Percentiles rank a stretch among this genome's conserved stretches.
Evolutionary conservation across 2,329 filamentous ascomycete genomes (phyloP).

Genomic region (Celoporthe dispersa): DNA sequence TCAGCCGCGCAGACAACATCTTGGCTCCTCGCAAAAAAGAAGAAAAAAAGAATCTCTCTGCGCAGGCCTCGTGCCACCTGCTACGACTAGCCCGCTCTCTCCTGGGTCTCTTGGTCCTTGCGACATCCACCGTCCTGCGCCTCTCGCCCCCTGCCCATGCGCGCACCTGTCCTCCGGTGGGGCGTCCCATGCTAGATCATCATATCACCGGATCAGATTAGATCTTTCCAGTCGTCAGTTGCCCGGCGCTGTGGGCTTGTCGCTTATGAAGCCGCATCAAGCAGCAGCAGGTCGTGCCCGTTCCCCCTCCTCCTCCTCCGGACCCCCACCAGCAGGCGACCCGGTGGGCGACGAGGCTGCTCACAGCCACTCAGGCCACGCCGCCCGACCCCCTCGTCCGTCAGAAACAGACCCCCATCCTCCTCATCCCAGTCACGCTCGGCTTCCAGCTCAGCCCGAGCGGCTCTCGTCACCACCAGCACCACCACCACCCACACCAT

Average conservation of each 20-base stretch:
- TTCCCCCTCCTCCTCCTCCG: neutral
- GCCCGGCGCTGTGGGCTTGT: conserved; percentile 4
- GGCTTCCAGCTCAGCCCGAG: conserved; percentile 12
- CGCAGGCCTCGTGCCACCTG: conserved; percentile 3
- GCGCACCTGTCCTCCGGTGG: conserved; percentile 19
- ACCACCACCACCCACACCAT: conserved; percentile 11
- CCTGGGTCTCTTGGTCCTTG: neutral
- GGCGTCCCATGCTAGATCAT: conserved; percentile 5
- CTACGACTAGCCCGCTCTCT: neutral
- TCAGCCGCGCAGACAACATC: neutral
- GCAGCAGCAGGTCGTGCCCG: neutral
- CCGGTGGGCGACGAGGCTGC: neutral
- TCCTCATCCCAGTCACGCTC: conserved; percentile 11
- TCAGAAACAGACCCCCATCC: conserved; percentile 3
- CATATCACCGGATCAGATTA: conserved; percentile 30
- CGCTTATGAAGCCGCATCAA: conserved; percentile 23
- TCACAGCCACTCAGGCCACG: conserved; percentile 9
- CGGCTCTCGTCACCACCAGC: conserved; percentile 10
- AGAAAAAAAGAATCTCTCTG: no score
- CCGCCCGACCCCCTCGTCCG: neutral
- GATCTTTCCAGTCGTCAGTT: conserved; percentile 12
- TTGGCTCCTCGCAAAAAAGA: no score
- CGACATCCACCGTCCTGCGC: conserved; percentile 8
- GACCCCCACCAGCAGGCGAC: neutral
- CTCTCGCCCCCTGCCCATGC: conserved; percentile 13